These are phyloP conservation scores for Trapa bicornis DNA, from an alignment of 345 rosid genomes.

Conservation along the genomic window DNA sequence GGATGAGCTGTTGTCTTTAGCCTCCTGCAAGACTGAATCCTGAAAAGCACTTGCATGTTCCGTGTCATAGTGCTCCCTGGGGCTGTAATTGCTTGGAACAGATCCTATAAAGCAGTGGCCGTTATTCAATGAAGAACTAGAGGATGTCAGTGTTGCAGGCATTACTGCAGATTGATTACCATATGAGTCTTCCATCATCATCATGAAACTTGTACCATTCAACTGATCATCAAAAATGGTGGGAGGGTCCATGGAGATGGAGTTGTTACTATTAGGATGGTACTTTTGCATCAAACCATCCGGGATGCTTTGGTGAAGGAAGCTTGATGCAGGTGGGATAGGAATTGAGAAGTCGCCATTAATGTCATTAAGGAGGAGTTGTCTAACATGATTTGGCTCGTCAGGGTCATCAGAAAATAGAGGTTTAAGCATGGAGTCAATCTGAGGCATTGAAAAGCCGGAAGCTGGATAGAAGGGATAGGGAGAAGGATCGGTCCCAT, in stretches of 20 bases:
- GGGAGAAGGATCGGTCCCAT: background rate
- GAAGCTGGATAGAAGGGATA: background rate
- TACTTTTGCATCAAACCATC: background rate
- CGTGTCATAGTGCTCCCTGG: background rate
- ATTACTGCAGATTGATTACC: background rate
- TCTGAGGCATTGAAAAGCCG: background rate
- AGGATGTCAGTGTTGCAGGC: background rate
- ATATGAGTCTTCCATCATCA: background rate
- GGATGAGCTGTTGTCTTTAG: constrained; percentile 18
- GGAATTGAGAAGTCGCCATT: background rate
- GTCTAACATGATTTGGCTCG: background rate
- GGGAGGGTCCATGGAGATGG: background rate
- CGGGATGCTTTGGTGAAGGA: background rate
- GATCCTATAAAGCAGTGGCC: constrained; percentile 1
- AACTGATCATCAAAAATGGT: background rate
- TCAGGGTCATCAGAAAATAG: background rate
- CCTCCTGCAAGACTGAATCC: constrained; percentile 47
- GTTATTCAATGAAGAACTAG: background rate
- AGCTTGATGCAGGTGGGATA: background rate
- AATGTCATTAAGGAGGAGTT: background rate
- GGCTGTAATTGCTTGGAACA: background rate
- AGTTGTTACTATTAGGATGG: background rate
- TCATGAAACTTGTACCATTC: background rate
- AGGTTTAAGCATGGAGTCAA: background rate
- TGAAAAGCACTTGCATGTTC: constrained; percentile 30